phyloP scores from a whole-genome alignment of 1,139 yeast species.

The Nakaseomyces bracarensis region DNA sequence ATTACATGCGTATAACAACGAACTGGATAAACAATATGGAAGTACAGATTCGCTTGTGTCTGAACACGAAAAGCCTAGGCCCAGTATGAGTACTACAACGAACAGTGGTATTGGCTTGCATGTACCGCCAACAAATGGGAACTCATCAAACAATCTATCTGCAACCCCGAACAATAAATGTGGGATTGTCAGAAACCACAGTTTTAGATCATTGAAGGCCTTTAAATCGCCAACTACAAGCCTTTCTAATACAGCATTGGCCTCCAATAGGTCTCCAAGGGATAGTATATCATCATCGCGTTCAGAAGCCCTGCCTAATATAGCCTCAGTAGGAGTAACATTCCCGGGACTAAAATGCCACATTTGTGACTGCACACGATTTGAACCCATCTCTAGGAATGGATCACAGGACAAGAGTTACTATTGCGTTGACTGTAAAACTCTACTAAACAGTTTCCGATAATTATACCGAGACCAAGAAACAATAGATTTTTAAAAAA shows the following conservation, averaged over 20 bases:
- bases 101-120: not conserved
- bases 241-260: constrained; percentile 7
- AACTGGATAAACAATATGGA: not conserved
- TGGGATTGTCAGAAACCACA: constrained; percentile 2
- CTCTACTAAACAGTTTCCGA: constrained; percentile 25
- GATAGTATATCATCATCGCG: constrained; percentile 11
- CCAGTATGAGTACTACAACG: not conserved
- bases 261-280: constrained; percentile 9
- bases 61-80: constrained; percentile 1
- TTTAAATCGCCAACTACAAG: constrained; percentile 2
- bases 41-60: constrained; percentile 1
- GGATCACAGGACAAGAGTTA: constrained; percentile 11
- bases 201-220: constrained; percentile 5
- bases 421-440: constrained; percentile 34
- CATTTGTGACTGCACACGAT: constrained; percentile 34
- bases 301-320: constrained; percentile 2
- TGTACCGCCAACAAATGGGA: not conserved
- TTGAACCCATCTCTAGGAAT: constrained; percentile 18
- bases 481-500: too few relatives aligned
- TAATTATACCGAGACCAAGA: too few relatives aligned
- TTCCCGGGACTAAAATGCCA: constrained; percentile 28
- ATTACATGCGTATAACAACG: constrained; percentile 15
- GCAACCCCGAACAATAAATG: not conserved
- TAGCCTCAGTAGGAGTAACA: constrained; percentile 7
- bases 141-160: not conserved